Evolutionary conservation across 2,329 filamentous ascomycete species (phyloP), one percentile per base, ranked within the genome.

Genomic region (Hypomyces rosellus): DNA sequence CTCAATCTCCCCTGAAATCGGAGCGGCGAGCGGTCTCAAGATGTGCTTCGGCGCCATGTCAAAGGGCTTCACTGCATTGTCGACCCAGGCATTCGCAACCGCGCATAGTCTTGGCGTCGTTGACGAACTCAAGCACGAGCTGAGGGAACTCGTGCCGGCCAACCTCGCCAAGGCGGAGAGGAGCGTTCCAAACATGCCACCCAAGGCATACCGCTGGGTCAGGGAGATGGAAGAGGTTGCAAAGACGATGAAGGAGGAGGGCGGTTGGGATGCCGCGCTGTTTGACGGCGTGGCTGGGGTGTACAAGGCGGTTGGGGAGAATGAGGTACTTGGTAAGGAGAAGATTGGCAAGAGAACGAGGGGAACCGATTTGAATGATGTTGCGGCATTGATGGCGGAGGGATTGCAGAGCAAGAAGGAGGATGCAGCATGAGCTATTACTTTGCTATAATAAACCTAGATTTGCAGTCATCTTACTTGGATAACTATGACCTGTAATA

Each of bases 171-270:
- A 67, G 45, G 79, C 74, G 0, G 74, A 80, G 58, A 70, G 63
- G 33, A 69, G 75, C 2, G 69, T 88, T 8, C 70, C 77, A 4
- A 70, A 65, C 13, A 86, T 89, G 77, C 75, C 85, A 20, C 80
- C 82, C 7, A 91, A 90, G 68, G 86, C 87, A 15, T 89, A 89
- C 64, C 73, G 87, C 11, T 91, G 86, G 86, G 82, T 88, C 0
- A 72, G 75, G 34, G 86, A 90, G 71, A 89, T 91, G 86, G 76
- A 83, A 58, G 82, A 90, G 72, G 89, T 91, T 61, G 80, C 78
- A 4, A 70, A 76, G 51, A 86, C 84, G 3, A 84, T 88, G 63
- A 68, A 68, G 6, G 76, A 79, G 39, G 82, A 85, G 48, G 85
- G 82, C 1, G 84, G 84, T 0, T 88, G 86, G 63, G 66, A 66